Percentiles rank a stretch among this genome's conserved stretches.
phyloP scores from a whole-genome alignment of 768 basidiomycete species.

The Podaxis mareebaensis region DNA sequence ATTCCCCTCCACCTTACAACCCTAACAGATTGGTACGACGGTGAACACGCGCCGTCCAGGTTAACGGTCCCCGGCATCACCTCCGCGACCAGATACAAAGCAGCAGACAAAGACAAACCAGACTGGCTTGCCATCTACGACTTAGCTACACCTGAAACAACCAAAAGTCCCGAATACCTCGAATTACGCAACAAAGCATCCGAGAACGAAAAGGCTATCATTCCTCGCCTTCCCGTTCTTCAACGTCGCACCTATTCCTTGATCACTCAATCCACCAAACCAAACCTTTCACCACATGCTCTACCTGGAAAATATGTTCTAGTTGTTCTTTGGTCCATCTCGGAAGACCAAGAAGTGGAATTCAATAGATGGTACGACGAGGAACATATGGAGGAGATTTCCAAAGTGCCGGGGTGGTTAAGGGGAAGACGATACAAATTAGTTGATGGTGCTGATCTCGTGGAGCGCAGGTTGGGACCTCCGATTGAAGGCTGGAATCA shows the following conservation, averaged over 20 bases:
- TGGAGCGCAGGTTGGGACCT: background rate
- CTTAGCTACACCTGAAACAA: conserved; percentile 23
- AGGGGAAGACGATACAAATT: conserved; percentile 10
- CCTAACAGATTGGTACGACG: conserved; percentile 33
- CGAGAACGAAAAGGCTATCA: conserved; percentile 25
- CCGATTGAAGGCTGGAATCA: conserved; percentile 23
- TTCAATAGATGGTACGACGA: conserved; percentile 27
- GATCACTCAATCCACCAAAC: conserved; percentile 14
- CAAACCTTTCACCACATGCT: conserved; percentile 6
- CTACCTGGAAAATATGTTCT: background rate
- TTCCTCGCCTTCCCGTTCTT: conserved; percentile 24
- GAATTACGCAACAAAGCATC: conserved; percentile 25
- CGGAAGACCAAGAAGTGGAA: conserved; percentile 25
- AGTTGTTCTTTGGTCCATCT: conserved; percentile 1
- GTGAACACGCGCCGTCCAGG: conserved; percentile 32
- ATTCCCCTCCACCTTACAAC: background rate
- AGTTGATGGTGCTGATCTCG: conserved; percentile 4
- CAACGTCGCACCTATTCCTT: conserved; percentile 28
- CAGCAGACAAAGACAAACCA: conserved; percentile 26
- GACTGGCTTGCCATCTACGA: conserved; percentile 34
- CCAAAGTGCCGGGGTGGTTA: conserved; percentile 8
- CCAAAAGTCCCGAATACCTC: conserved; percentile 26
- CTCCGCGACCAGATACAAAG: conserved; percentile 30
- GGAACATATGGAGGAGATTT: conserved; percentile 7
- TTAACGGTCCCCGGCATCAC: conserved; percentile 28